phyloP scores from a whole-genome alignment of 1,139 yeast genomes.

The Candida frijolesensis region DNA sequence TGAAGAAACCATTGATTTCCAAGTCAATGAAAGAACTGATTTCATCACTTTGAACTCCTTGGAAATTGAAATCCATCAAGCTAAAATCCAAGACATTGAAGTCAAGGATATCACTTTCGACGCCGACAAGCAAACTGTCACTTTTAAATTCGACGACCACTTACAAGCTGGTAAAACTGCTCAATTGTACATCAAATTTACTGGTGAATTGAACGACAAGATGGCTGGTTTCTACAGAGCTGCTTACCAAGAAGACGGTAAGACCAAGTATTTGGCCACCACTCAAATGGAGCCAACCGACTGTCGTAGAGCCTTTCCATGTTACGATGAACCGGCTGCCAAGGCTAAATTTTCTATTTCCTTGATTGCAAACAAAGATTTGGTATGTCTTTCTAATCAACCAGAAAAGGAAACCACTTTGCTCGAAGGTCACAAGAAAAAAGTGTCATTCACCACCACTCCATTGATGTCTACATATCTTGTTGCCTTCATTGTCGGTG shows the following conservation, averaged over 20 bases:
- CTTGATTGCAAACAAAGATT: slow-evolving; percentile 57
- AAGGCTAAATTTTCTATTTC: slow-evolving; percentile 78
- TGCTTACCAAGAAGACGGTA: slow-evolving; percentile 62
- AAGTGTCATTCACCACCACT: slow-evolving; percentile 52
- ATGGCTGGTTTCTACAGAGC: slow-evolving; percentile 92
- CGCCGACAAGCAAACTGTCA: slow-evolving; percentile 63
- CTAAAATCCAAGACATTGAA: slow-evolving; percentile 44
- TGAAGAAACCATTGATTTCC: slow-evolving; percentile 61
- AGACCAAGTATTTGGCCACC: slow-evolving; percentile 66
- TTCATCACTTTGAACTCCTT: slow-evolving; percentile 58
- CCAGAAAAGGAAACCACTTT: slow-evolving; percentile 56
- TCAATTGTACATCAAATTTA: slow-evolving; percentile 55
- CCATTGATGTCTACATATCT: slow-evolving; percentile 80
- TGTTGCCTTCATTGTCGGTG: slow-evolving; percentile 79
- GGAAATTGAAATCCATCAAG: slow-evolving; percentile 64
- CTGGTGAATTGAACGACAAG: slow-evolving; percentile 73
- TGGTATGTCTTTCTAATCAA: slow-evolving; percentile 81
- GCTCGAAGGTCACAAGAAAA: slow-evolving; percentile 50
- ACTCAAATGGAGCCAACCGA: slow-evolving; percentile 92
- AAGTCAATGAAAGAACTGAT: slow-evolving; percentile 57
- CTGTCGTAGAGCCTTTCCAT: slow-evolving; percentile 89
- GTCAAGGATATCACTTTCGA: slow-evolving; percentile 38
- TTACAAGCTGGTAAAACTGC: slow-evolving; percentile 48
- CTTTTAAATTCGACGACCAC: slow-evolving; percentile 56
- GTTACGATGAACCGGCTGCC: slow-evolving; percentile 83